phyloP scores from a whole-genome alignment of 2,329 filamentous ascomycete genomes.

The Stemphylium lycopersici region DNA sequence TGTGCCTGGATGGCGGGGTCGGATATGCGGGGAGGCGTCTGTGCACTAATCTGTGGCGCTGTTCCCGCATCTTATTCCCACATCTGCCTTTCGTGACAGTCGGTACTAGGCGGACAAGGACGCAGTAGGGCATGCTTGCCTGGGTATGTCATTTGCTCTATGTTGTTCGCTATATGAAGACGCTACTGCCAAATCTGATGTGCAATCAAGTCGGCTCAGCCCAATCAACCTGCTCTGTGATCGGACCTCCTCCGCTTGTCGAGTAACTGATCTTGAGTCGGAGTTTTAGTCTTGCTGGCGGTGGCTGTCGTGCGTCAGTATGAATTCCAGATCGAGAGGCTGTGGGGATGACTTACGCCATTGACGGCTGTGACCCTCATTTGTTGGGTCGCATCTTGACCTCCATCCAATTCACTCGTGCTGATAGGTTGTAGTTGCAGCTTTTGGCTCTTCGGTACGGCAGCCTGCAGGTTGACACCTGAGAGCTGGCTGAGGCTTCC shows the following conservation, averaged over 20 bases:
- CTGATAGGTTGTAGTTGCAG: slow-evolving; percentile 91
- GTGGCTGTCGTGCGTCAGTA: slow-evolving; percentile 62
- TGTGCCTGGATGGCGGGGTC: slow-evolving; percentile 12
- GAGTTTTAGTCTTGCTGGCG: slow-evolving; percentile 72
- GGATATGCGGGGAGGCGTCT: slow-evolving; percentile 3
- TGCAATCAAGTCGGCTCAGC: slow-evolving; percentile 69
- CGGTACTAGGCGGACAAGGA: neutral
- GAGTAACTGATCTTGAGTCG: slow-evolving; percentile 84
- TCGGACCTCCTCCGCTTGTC: slow-evolving; percentile 70
- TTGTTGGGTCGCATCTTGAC: slow-evolving; percentile 83
- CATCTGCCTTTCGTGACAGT: slow-evolving; percentile 2
- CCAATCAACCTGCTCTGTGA: slow-evolving; percentile 97
- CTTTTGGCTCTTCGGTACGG: slow-evolving; percentile 95
- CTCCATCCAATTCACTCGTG: slow-evolving; percentile 74
- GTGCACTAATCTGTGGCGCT: slow-evolving; percentile 16
- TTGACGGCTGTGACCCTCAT: slow-evolving; percentile 87
- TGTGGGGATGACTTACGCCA: slow-evolving; percentile 71
- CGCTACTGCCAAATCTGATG: slow-evolving; percentile 2
- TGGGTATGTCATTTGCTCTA: slow-evolving; percentile 20
- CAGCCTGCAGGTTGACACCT: slow-evolving; percentile 85
- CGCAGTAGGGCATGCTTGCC: slow-evolving; percentile 6
- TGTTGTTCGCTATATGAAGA: slow-evolving; percentile 10
- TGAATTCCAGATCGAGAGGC: neutral
- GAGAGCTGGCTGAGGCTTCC: slow-evolving; percentile 70
- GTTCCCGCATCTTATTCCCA: slow-evolving; percentile 19